phyloP scores from a whole-genome alignment of 345 rosid genomes.

The Ceriops decandra region DNA sequence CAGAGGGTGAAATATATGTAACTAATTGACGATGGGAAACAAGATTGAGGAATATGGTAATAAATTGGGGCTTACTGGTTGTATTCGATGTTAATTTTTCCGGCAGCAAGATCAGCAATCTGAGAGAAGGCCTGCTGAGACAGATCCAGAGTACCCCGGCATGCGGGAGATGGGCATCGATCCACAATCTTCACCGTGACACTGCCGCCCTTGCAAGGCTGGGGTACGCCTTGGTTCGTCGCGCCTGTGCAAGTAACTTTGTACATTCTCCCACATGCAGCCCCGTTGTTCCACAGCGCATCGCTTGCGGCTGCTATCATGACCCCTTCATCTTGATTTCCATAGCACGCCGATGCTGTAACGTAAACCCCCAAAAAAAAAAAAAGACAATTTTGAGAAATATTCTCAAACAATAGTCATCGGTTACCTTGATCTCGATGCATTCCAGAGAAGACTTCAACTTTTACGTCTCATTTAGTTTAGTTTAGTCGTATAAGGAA shows the following conservation, averaged over 20 bases:
- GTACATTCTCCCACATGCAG: neutral
- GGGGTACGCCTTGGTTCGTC: neutral
- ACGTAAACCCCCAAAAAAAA: neutral
- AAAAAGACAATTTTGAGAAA: neutral
- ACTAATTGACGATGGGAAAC: neutral
- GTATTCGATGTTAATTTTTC: neutral
- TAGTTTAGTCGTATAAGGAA: too few relatives aligned
- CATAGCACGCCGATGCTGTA: neutral
- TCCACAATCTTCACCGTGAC: conserved; percentile 1
- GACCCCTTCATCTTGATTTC: neutral
- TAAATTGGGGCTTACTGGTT: neutral
- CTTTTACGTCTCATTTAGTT: too few relatives aligned
- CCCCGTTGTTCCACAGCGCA: neutral
- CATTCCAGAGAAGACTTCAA: too few relatives aligned
- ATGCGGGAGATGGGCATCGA: neutral
- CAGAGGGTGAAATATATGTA: neutral
- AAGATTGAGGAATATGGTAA: neutral
- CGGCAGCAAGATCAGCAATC: neutral
- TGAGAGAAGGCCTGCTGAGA: neutral
- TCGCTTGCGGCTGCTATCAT: neutral
- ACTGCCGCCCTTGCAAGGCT: conserved; percentile 1
- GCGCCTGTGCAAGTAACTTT: neutral
- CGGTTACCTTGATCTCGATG: too few relatives aligned
- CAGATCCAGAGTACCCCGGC: neutral
- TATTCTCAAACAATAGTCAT: too few relatives aligned